A percentile compares a stretch with the other conserved stretches of the same genome.
phyloP scores from a whole-genome alignment of 2,329 filamentous ascomycete genomes.

The Hypoxylon sp. region DNA sequence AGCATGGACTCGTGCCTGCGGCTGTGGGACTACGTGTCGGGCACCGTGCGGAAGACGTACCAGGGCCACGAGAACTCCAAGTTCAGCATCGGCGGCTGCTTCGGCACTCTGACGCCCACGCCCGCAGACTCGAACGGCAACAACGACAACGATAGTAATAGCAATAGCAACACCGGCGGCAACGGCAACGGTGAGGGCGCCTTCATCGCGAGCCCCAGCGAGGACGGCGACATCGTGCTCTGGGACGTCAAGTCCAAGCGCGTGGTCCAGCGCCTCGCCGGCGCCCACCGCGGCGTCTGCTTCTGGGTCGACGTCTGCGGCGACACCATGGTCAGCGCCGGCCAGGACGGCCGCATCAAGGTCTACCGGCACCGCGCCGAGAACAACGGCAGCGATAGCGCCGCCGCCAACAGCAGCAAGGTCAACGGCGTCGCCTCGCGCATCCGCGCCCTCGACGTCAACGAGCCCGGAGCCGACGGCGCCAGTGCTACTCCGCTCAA shows the following conservation, averaged over 20 bases:
- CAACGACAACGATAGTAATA: background rate
- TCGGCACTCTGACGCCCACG: slow-evolving; percentile 66
- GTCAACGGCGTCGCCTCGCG: background rate
- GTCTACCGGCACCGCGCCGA: slow-evolving; percentile 53
- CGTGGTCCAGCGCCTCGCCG: slow-evolving; percentile 71
- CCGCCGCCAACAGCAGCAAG: slow-evolving; percentile 6
- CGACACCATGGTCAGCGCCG: slow-evolving; percentile 64
- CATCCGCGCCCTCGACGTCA: slow-evolving; percentile 38
- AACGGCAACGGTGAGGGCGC: slow-evolving; percentile 42
- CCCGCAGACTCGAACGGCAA: slow-evolving; percentile 1
- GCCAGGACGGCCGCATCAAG: slow-evolving; percentile 61
- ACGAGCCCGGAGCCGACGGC: slow-evolving; percentile 38
- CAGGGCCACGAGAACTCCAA: slow-evolving; percentile 87
- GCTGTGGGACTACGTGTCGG: slow-evolving; percentile 94
- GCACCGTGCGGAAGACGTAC: slow-evolving; percentile 94
- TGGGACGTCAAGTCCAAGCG: slow-evolving; percentile 93
- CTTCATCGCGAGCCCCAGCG: slow-evolving; percentile 84
- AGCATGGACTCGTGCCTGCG: slow-evolving; percentile 90
- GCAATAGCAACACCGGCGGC: background rate
- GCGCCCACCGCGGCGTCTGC: slow-evolving; percentile 64
- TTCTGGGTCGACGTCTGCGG: slow-evolving; percentile 71
- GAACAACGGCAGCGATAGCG: slow-evolving; percentile 10
- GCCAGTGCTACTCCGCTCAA: slow-evolving; percentile 56
- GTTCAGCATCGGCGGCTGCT: slow-evolving; percentile 85
- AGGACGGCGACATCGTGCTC: slow-evolving; percentile 83